A percentile compares a stretch with the other conserved stretches of the same genome.
phyloP scores from a whole-genome alignment of 2,329 filamentous ascomycete genomes.

The Neofusicoccum umdonicola region DNA sequence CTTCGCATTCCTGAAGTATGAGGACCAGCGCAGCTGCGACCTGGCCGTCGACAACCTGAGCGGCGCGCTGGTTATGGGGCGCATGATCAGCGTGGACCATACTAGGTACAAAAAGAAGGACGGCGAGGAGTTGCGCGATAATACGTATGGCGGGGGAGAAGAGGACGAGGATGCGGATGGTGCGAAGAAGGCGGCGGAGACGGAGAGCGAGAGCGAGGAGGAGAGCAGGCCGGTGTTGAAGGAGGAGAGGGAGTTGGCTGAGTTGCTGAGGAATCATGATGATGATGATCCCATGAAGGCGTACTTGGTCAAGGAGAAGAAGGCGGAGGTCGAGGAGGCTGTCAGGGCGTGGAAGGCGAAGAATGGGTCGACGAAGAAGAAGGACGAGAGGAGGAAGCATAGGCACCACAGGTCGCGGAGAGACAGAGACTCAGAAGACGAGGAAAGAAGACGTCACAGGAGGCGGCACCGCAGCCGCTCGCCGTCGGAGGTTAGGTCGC shows the following conservation, averaged over 20 bases:
- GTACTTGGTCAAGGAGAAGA: constrained; percentile 86
- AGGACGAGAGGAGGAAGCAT: constrained; percentile 7
- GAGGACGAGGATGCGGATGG: constrained; percentile 60
- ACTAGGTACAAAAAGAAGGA: constrained; percentile 87
- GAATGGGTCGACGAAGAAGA: constrained; percentile 32
- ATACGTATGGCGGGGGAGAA: constrained; percentile 25
- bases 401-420: constrained; percentile 10
- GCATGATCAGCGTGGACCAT: constrained; percentile 85
- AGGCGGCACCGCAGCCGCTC: constrained; percentile 7
- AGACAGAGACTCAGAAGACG: constrained; percentile 1
- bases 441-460: background rate
- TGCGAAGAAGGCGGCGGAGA: constrained; percentile 45
- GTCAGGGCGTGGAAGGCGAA: constrained; percentile 52
- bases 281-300: constrained; percentile 98
- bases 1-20: constrained; percentile 96
- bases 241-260: constrained; percentile 77
- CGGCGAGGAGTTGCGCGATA: constrained; percentile 47
- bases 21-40: constrained; percentile 94
- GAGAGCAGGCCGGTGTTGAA: constrained; percentile 62
- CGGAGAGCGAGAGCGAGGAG: constrained; percentile 40
- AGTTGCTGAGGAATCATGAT: constrained; percentile 75
- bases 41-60: constrained; percentile 94
- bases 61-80: constrained; percentile 77
- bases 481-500: constrained; percentile 4
- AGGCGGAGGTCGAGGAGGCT: constrained; percentile 77